Percentiles rank a stretch among this genome's conserved stretches.
phyloP scores from a whole-genome alignment of 352 stramenopile species.

The Phytopythium chamaehyphon region DNA sequence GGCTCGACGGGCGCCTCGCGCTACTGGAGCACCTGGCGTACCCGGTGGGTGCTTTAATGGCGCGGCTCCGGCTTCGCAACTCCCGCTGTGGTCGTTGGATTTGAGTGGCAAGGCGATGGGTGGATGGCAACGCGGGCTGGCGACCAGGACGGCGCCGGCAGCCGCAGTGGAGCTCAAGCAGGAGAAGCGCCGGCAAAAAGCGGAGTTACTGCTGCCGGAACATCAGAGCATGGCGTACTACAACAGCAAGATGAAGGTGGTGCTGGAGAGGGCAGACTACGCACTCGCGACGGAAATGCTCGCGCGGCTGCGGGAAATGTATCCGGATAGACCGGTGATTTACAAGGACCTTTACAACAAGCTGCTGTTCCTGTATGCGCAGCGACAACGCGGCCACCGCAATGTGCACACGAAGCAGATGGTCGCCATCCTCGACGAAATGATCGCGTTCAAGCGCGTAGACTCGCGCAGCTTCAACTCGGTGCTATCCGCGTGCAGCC shows the following conservation, averaged over 20 bases:
- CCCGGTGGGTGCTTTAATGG: too few species aligned
- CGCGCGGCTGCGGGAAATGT: conserved; percentile 15
- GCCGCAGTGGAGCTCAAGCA: neutral
- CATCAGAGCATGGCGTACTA: conserved; percentile 39
- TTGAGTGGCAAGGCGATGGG: too few species aligned
- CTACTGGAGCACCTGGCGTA: too few species aligned
- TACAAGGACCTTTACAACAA: conserved; percentile 49
- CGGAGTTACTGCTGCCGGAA: conserved; percentile 14
- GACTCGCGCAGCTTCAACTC: conserved; percentile 60
- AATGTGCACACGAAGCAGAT: conserved; percentile 35
- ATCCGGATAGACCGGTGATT: conserved; percentile 22
- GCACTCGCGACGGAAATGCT: conserved; percentile 23
- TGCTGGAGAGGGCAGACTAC: conserved; percentile 25
- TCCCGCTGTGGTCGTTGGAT: too few species aligned
- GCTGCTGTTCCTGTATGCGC: conserved; percentile 45
- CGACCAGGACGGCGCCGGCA: neutral
- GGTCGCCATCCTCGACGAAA: conserved; percentile 45
- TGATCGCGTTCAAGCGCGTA: conserved; percentile 33
- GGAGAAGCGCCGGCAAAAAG: conserved; percentile 6
- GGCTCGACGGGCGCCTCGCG: neutral
- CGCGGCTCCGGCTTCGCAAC: too few species aligned
- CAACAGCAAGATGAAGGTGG: conserved; percentile 30
- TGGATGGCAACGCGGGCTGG: too few species aligned
- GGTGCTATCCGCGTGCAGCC: conserved; percentile 62
- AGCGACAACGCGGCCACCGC: conserved; percentile 24